Base-by-base conservation (phyloP, 2,329 filamentous ascomycete species). In the Ophiostoma sp. region DNA sequence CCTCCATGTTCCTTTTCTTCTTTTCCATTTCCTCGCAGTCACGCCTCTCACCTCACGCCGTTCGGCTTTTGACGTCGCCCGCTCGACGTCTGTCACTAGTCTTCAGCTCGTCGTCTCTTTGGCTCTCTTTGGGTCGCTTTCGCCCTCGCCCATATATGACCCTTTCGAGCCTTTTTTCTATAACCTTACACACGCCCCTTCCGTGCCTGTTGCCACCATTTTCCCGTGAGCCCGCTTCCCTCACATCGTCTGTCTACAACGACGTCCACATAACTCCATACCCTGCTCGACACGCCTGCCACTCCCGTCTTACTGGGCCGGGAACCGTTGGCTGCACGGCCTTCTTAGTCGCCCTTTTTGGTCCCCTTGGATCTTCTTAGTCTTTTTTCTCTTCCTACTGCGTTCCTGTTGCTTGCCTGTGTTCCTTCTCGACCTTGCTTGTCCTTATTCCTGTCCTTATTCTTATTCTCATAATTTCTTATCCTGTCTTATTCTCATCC, bases 101-200 rank as follows among this genome's bases (percentile, higher is more conserved):
- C 55, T 59, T 59, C 31, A 3, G 12, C 28, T 61, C 33, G 57
- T 36, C 31, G 31, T 36, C 19, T 11, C 57, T 36, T 36, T 36
- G 39, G 39, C 39, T 45, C 39, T 45, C 12, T 17, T 19, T 48
- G 42, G 42, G 50, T 22, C n/a, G 25, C 8, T 28, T 68, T 66
- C 64, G 22, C 25, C 25, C 17, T 36, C 45, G 66, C 28, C 45
- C 42, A 52, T 45, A 68, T 70, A 70, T 73, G 59, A 73, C 71
- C 66, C 69, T 70, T 72, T 72, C 39, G 39, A 42, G 42, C 70
- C 70, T 55, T 70, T 72, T 72, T 69, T 69, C 50, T n/a, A 64
- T 45, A 39, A 36, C 50, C 70, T 68, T 66, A 59, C 59, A 55
- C 50, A 72, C 61, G 48, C 61, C 42, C 28, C 17, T 42, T 63